Percentiles rank a stretch among this genome's conserved stretches.
These are phyloP conservation scores for Rhizopus arrhizus DNA, from an alignment of 371 early-diverging fungal genomes.

Conservation along the genomic window DNA sequence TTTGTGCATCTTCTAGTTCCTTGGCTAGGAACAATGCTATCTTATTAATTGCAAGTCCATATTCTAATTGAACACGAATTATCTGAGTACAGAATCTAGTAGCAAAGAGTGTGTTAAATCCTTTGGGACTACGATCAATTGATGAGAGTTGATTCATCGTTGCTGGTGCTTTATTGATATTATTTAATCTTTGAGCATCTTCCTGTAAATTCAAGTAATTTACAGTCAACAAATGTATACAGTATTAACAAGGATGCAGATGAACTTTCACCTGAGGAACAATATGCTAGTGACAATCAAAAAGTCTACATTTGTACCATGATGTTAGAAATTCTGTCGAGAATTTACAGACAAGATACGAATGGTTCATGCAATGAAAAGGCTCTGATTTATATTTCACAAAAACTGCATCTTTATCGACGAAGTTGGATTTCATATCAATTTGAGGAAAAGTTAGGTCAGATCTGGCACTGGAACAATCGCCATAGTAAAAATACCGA, in stretches of 20 bases:
- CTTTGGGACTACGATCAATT: neutral
- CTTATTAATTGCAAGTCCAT: slow-evolving; percentile 19
- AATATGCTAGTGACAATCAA: slow-evolving; percentile 5
- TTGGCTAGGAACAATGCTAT: neutral
- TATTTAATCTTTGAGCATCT: neutral
- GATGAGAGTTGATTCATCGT: slow-evolving; percentile 2
- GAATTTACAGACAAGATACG: slow-evolving; percentile 9
- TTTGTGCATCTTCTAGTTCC: slow-evolving; percentile 12
- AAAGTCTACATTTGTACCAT: neutral
- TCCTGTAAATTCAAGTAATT: no score
- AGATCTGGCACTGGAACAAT: slow-evolving; percentile 8
- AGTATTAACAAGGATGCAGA: neutral
- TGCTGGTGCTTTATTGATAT: neutral
- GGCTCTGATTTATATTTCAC: slow-evolving; percentile 12
- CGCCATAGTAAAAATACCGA: slow-evolving; percentile 4
- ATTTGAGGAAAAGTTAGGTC: slow-evolving; percentile 10
- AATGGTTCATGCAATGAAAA: slow-evolving; percentile 19
- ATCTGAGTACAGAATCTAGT: slow-evolving; percentile 12
- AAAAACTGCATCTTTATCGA: slow-evolving; percentile 16
- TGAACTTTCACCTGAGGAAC: slow-evolving; percentile 5
- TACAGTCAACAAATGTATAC: no score
- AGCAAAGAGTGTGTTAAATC: neutral
- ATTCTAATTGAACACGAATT: slow-evolving; percentile 18
- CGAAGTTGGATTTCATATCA: slow-evolving; percentile 8
- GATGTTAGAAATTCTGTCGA: neutral